A percentile compares a stretch with the other conserved stretches of the same genome.
Evolutionary conservation across 768 basidiomycete species (phyloP).

Genomic region (Amanita thiersii): DNA sequence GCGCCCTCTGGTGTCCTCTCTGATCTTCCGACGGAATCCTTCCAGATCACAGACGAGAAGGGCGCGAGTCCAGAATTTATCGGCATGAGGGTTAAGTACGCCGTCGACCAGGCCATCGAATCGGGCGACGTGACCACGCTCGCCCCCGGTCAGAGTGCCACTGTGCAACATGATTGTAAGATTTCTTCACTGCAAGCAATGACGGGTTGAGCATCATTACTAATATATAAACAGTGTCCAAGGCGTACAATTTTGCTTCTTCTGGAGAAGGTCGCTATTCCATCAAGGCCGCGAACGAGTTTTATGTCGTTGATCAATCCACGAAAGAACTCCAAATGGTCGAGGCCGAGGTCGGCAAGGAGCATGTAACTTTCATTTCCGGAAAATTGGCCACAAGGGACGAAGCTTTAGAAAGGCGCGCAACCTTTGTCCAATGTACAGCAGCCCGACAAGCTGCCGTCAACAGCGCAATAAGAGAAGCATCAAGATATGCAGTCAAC

Average conservation of each 20-base stretch:
- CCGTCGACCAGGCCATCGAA: constrained; percentile 19
- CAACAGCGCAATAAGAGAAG: no score
- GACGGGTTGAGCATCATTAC: no score
- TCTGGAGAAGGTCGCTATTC: background rate
- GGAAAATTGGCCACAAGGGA: no score
- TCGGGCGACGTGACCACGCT: constrained; percentile 28
- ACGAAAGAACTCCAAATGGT: background rate
- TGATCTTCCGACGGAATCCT: constrained; percentile 29
- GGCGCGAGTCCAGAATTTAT: constrained; percentile 30
- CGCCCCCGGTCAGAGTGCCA: constrained; percentile 27
- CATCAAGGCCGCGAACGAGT: background rate
- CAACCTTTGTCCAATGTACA: no score
- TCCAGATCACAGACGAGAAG: constrained; percentile 24
- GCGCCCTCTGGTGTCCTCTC: constrained; percentile 31
- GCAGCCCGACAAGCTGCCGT: no score
- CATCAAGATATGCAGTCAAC: no score
- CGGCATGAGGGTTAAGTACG: constrained; percentile 33
- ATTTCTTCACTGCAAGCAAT: constrained; percentile 8
- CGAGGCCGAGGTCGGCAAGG: no score
- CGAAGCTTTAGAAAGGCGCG: no score
- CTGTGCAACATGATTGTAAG: constrained; percentile 28
- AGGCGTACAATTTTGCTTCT: background rate
- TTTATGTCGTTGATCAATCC: constrained; percentile 1
- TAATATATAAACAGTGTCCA: background rate
- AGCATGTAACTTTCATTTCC: no score